Evolutionary conservation across 805 yeast genomes (phyloP).

Genomic region (Metschnikowia rubicola): DNA sequence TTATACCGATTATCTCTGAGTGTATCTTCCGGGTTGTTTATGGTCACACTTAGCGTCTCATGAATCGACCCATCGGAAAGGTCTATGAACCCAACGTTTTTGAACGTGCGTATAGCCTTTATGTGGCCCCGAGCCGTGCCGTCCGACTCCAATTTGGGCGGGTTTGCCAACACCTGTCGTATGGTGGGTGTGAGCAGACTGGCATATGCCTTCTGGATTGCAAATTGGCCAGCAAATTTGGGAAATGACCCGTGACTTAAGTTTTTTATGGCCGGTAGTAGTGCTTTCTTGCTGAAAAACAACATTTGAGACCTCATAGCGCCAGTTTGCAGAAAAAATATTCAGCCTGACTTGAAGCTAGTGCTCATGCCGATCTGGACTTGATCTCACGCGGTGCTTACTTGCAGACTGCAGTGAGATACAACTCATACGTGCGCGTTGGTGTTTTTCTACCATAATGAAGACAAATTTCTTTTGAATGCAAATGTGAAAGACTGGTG

Average conservation of each 20-base stretch:
- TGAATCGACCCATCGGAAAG: conserved; percentile 72
- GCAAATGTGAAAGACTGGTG: too few relatives aligned
- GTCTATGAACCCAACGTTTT: conserved; percentile 77
- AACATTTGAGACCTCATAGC: too few relatives aligned
- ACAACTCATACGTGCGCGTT: too few relatives aligned
- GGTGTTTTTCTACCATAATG: too few relatives aligned
- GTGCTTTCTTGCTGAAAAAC: too few relatives aligned
- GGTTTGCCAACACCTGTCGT: conserved; percentile 9
- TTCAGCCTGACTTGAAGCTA: too few relatives aligned
- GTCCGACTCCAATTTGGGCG: conserved; percentile 20
- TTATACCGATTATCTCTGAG: conserved; percentile 33
- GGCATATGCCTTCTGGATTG: not conserved
- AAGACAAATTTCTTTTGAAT: too few relatives aligned
- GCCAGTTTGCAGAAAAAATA: too few relatives aligned
- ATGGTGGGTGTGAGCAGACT: conserved; percentile 11
- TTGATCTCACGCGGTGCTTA: too few relatives aligned
- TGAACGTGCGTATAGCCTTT: conserved; percentile 64
- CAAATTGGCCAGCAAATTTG: not conserved
- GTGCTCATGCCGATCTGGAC: too few relatives aligned
- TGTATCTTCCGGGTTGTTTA: conserved; percentile 25
- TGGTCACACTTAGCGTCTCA: conserved; percentile 48
- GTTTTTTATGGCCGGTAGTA: not conserved
- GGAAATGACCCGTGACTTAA: not conserved
- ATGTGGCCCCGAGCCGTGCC: conserved; percentile 62
- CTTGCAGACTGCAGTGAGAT: too few relatives aligned